Evolutionary conservation across 768 basidiomycete genomes (phyloP).

Genomic region (Gautieria morchelliformis): DNA sequence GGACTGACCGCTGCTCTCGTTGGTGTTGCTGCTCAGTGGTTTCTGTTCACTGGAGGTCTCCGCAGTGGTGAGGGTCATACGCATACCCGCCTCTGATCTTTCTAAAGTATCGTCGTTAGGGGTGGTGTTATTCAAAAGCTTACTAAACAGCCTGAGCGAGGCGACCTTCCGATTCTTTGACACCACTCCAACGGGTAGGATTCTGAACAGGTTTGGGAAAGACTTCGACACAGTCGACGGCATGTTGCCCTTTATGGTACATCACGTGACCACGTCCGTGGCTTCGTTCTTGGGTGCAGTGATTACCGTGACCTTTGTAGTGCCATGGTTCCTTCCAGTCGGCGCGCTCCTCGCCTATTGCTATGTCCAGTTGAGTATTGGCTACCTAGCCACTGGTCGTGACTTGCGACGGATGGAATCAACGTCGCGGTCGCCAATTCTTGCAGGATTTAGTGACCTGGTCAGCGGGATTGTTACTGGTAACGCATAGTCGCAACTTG

Average conservation of each 20-base stretch:
- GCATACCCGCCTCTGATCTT: background rate
- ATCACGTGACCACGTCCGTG: slow-evolving; percentile 7
- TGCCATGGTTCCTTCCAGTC: slow-evolving; percentile 8
- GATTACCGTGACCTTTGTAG: slow-evolving; percentile 12
- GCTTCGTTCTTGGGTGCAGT: slow-evolving; percentile 18
- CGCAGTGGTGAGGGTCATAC: slow-evolving; percentile 4
- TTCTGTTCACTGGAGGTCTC: slow-evolving; percentile 5
- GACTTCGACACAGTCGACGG: slow-evolving; percentile 19
- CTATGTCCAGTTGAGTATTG: slow-evolving; percentile 10
- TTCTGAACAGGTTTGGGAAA: slow-evolving; percentile 19
- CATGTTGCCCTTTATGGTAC: slow-evolving; percentile 3
- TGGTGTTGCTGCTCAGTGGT: background rate
- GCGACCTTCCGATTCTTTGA: slow-evolving; percentile 8
- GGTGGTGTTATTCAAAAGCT: background rate
- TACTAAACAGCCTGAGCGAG: background rate
- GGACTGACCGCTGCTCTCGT: slow-evolving; percentile 8
- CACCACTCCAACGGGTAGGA: slow-evolving; percentile 10
- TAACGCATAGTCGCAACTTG: background rate
- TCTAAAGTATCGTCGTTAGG: background rate
- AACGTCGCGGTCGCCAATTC: slow-evolving; percentile 22
- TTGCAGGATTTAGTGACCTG: slow-evolving; percentile 18
- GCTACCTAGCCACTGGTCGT: slow-evolving; percentile 19
- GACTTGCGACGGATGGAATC: slow-evolving; percentile 28
- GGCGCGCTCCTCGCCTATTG: slow-evolving; percentile 4
- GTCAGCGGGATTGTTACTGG: slow-evolving; percentile 12